phyloP scores from a whole-genome alignment of 805 yeast genomes.

The Wickerhamomyces mucosus region DNA sequence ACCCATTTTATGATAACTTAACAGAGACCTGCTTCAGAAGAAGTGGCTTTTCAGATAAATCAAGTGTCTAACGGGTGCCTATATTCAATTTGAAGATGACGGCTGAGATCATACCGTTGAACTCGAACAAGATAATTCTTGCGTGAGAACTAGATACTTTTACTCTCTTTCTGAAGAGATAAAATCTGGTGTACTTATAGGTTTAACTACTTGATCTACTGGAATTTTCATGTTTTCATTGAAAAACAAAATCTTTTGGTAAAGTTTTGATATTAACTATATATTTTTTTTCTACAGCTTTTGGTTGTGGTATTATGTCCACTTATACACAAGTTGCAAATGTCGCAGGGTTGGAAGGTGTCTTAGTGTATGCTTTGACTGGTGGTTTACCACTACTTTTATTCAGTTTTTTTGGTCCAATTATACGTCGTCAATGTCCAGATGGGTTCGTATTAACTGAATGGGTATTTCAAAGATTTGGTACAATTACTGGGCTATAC shows the following conservation, averaged over 20 bases:
- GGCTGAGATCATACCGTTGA: slow-evolving; percentile 70
- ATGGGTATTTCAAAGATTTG: slow-evolving; percentile 86
- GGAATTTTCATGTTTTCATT: background rate
- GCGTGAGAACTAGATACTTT: slow-evolving; percentile 53
- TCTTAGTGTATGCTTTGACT: slow-evolving; percentile 66
- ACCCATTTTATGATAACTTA: too few species aligned
- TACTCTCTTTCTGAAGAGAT: slow-evolving; percentile 5
- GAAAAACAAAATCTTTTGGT: background rate
- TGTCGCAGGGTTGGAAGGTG: slow-evolving; percentile 77
- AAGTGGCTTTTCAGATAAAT: slow-evolving; percentile 7
- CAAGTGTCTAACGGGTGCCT: slow-evolving; percentile 13
- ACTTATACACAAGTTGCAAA: slow-evolving; percentile 86
- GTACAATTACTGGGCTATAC: slow-evolving; percentile 61
- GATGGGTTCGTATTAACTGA: slow-evolving; percentile 87
- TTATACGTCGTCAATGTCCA: slow-evolving; percentile 70
- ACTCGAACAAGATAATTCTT: slow-evolving; percentile 78
- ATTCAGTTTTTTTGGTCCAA: slow-evolving; percentile 79
- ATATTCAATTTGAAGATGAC: background rate
- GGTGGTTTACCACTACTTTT: slow-evolving; percentile 80
- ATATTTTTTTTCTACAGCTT: slow-evolving; percentile 45
- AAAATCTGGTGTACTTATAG: background rate
- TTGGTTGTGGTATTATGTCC: slow-evolving; percentile 82
- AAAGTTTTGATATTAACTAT: slow-evolving; percentile 8
- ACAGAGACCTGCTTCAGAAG: slow-evolving; percentile 8
- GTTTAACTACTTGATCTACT: background rate